Conservation (phyloP, 768 basidiomycete species). For the Dictyophora rubrovolvata region DNA sequence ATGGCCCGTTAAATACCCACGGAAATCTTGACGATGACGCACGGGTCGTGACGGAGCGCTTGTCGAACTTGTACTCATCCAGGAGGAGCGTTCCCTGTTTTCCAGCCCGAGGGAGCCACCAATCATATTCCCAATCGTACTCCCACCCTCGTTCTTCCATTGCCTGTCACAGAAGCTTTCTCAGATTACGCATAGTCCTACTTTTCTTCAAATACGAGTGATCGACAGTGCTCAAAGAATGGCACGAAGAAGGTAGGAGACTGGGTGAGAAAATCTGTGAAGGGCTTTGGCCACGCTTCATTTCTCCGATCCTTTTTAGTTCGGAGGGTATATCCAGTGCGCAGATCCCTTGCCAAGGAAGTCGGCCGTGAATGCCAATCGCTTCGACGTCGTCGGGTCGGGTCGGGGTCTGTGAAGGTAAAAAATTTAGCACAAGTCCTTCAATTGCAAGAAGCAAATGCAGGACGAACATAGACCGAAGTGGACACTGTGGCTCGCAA, state of each 20-base stretch:
- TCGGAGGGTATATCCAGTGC: slow-evolving; percentile 2
- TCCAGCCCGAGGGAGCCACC: background rate
- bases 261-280: background rate
- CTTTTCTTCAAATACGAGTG: slow-evolving; percentile 15
- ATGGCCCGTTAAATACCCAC: too few relatives aligned
- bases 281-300: slow-evolving; percentile 11
- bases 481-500: slow-evolving; percentile 13
- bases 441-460: too few relatives aligned
- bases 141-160: background rate
- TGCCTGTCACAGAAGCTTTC: slow-evolving; percentile 8
- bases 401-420: too few relatives aligned
- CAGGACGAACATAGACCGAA: slow-evolving; percentile 10
- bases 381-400: slow-evolving; percentile 27
- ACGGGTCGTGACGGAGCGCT: too few relatives aligned
- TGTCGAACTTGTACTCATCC: too few relatives aligned
- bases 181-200: slow-evolving; percentile 15
- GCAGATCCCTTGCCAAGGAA: slow-evolving; percentile 23
- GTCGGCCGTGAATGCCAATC: slow-evolving; percentile 22
- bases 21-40: too few relatives aligned
- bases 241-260: slow-evolving; percentile 11
- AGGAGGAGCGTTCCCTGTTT: background rate
- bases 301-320: slow-evolving; percentile 9
- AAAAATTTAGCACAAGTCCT: too few relatives aligned
- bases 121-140: slow-evolving; percentile 3
- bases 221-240: slow-evolving; percentile 13